Conservation (phyloP, 371 early-diverging fungal genomes). For the Rhizomucor pusillus region DNA sequence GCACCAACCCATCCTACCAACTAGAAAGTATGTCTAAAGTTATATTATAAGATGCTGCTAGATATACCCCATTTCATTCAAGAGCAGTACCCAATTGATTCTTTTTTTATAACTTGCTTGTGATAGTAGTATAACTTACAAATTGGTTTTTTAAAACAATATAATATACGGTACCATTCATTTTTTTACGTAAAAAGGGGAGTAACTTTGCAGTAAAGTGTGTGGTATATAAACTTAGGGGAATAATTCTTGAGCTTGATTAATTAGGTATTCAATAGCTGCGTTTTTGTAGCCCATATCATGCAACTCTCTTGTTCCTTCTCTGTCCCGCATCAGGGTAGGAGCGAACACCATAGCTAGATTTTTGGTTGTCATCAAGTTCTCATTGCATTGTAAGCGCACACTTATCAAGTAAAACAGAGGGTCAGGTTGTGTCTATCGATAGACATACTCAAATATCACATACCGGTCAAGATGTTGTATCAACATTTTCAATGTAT, state of each 20-base stretch:
- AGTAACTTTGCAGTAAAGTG: too few species aligned
- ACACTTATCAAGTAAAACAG: constrained; percentile 38
- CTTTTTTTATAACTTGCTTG: too few species aligned
- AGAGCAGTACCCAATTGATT: too few species aligned
- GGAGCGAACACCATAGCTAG: constrained; percentile 94
- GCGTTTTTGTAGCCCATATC: constrained; percentile 81
- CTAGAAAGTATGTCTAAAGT: too few species aligned
- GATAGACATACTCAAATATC: neutral
- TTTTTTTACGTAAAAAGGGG: too few species aligned
- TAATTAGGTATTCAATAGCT: constrained; percentile 61
- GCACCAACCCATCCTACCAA: too few species aligned
- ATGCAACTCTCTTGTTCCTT: constrained; percentile 66
- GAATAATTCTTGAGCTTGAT: constrained; percentile 29
- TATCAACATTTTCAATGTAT: constrained; percentile 35
- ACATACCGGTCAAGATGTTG: constrained; percentile 38
- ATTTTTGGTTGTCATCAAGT: constrained; percentile 87
- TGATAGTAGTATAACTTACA: too few species aligned
- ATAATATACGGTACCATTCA: too few species aligned
- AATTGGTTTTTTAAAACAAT: too few species aligned
- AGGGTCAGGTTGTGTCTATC: neutral
- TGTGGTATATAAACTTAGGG: constrained; percentile 6
- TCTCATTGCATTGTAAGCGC: constrained; percentile 50
- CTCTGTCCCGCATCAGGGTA: constrained; percentile 72
- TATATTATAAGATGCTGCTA: too few species aligned
- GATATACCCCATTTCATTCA: too few species aligned